Percentiles rank a stretch among this genome's conserved stretches.
Conservation (phyloP, 768 basidiomycete species). For the Podaxis sp. region DNA sequence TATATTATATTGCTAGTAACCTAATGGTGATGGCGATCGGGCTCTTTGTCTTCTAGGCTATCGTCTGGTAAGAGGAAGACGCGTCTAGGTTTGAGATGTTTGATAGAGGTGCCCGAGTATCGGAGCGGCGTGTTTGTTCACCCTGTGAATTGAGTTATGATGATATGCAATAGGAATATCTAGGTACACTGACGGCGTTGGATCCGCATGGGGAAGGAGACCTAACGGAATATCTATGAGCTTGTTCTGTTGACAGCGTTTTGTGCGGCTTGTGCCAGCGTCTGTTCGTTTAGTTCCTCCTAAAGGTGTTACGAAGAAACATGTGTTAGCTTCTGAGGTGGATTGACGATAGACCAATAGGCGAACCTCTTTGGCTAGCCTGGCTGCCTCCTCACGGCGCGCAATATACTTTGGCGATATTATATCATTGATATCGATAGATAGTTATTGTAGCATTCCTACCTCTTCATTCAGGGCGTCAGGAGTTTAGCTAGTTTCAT, state of each 20-base stretch:
- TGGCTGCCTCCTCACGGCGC: background rate
- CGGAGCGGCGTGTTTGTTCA: background rate
- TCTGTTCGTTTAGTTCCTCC: constrained; percentile 8
- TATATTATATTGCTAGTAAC: too few species aligned
- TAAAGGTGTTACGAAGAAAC: background rate
- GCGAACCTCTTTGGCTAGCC: background rate
- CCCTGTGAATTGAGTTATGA: background rate
- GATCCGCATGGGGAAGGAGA: background rate
- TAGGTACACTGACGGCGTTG: background rate
- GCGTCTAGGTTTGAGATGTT: too few species aligned
- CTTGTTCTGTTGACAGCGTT: constrained; percentile 3
- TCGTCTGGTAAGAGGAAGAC: too few species aligned
- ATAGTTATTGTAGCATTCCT: constrained; percentile 14
- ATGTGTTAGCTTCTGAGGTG: background rate
- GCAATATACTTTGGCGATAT: background rate
- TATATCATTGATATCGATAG: background rate
- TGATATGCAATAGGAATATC: background rate
- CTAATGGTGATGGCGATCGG: too few species aligned
- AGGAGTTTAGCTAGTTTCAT: background rate
- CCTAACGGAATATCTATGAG: background rate
- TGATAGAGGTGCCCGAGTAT: too few species aligned
- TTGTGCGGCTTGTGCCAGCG: constrained; percentile 7
- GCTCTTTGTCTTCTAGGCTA: too few species aligned
- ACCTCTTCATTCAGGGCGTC: constrained; percentile 29
- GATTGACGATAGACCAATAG: background rate